phyloP scores from a whole-genome alignment of 2,329 filamentous ascomycete species.

The Fusarium anthophilum region DNA sequence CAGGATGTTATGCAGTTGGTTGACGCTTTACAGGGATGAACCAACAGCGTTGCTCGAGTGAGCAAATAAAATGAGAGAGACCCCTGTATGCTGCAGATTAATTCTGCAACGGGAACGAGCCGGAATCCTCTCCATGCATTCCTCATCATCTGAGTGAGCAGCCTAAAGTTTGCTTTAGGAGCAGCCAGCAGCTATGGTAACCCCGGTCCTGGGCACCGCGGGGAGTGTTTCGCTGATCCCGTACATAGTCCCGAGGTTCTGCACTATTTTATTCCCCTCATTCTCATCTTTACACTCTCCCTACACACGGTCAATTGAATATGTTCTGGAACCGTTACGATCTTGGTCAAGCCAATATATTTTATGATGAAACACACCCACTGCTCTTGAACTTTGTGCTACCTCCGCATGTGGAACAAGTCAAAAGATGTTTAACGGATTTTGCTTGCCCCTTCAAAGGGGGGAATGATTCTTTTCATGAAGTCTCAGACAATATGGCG shows the following conservation, averaged over 20 bases:
- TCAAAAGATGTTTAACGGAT: slow-evolving; percentile 15
- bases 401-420: slow-evolving; percentile 15
- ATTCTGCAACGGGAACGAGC: too few species aligned
- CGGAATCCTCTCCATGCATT: not conserved
- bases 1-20: slow-evolving; percentile 1
- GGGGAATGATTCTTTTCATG: not conserved
- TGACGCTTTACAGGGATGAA: not conserved
- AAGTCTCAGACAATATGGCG: accelerated
- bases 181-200: accelerated
- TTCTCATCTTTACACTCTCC: not conserved
- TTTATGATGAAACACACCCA: slow-evolving; percentile 8
- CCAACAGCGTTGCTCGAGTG: not conserved
- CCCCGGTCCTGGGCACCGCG: too few species aligned
- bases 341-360: slow-evolving; percentile 3
- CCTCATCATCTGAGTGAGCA: accelerated
- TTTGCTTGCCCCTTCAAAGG: not conserved
- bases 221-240: not conserved
- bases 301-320: not conserved
- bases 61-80: not conserved
- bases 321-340: slow-evolving; percentile 12
- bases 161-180: too few species aligned
- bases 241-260: not conserved
- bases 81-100: accelerated
- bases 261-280: not conserved
- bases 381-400: not conserved